Evolutionary conservation across 2,329 filamentous ascomycete genomes (phyloP).

Genomic region (Ascochyta pisi): DNA sequence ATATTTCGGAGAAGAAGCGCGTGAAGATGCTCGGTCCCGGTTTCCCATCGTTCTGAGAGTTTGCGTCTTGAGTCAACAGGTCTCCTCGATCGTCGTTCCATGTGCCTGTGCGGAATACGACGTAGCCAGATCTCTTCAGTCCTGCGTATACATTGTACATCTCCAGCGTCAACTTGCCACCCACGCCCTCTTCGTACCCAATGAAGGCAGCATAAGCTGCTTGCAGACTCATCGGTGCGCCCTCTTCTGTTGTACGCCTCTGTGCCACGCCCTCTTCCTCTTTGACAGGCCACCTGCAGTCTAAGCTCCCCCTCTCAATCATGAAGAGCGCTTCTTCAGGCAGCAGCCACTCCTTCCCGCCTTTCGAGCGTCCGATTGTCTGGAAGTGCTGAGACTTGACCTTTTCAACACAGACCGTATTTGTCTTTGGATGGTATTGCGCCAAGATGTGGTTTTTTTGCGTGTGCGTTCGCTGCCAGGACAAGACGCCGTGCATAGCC

Average conservation of each 20-base stretch:
- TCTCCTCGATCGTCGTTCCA: conserved; percentile 42
- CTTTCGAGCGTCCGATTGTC: conserved; percentile 70
- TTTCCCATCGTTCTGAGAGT: conserved; percentile 9
- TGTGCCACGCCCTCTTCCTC: conserved; percentile 38
- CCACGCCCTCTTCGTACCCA: conserved; percentile 66
- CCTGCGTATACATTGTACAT: conserved; percentile 89
- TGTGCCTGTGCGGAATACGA: conserved; percentile 73
- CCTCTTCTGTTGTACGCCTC: conserved; percentile 57
- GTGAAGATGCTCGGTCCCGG: conserved; percentile 33
- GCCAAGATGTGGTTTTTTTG: conserved; percentile 71
- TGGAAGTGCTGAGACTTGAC: conserved; percentile 75
- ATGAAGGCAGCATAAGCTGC: conserved; percentile 87
- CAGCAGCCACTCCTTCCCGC: conserved; percentile 74
- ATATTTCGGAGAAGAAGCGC: conserved; percentile 47
- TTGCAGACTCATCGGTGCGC: conserved; percentile 86
- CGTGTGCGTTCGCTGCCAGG: conserved; percentile 77
- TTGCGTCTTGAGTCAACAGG: conserved; percentile 15
- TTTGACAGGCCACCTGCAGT: conserved; percentile 79
- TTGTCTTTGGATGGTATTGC: conserved; percentile 73
- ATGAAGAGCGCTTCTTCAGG: conserved; percentile 92
- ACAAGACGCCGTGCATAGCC: conserved; percentile 88
- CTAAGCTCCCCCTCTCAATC: conserved; percentile 84
- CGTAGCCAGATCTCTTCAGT: conserved; percentile 82
- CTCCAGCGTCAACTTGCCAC: conserved; percentile 68
- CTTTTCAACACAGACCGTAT: conserved; percentile 69